Evolutionary conservation across 192 early-diverging fungal species (phyloP), one percentile per base, ranked within the genome.

Genomic region (Chytriomyces confervae): DNA sequence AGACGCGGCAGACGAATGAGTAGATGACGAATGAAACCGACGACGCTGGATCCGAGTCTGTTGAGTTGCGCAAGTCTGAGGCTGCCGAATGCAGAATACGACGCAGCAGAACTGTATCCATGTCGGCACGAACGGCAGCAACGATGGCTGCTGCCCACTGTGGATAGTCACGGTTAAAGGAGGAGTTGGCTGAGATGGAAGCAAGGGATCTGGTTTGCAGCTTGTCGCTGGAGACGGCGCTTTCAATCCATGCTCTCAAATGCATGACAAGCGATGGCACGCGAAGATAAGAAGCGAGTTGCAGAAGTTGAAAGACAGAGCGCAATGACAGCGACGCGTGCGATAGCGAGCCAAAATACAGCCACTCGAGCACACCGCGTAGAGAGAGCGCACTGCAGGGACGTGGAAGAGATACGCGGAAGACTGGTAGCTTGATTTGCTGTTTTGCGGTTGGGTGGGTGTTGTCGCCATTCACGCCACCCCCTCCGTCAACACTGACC

Each of bases 291-390:
- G 18, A 11, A 20, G 72, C 53, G 16, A 74, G 61, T 5, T 9
- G 44, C 61, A 74, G 45, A 9, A 74, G 10, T 9, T 36, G 18
- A 20, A 74, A 46, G 9, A 49, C 61, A 10, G 11, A 24, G n/a
- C 36, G 7, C 36, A 74, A 27, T 8, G 72, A 61, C 5, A 74
- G n/a, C 24, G 24, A 43, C 24, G 63, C 24, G 10, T 20, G n/a
- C 11, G 45, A 44, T 4, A 9, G 27, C 1, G 13, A 43, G 7
- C 72, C 72, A 48, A 74, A 74, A 49, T 74, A 74, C 27, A 63
- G n/a, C 72, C 72, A 74, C 47, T 74, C 72, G 61, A 74, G 72
- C 24, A 63, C 72, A 10, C 20, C 23, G 45, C 72, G 72, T 9
- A 74, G 23, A 61, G 13, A 11, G 20, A 8, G 48, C 2, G 67